Percentiles rank a stretch among this genome's conserved stretches.
Evolutionary conservation across 2,329 filamentous ascomycete species (phyloP).

Genomic region (Teratosphaeria epicoccoides): DNA sequence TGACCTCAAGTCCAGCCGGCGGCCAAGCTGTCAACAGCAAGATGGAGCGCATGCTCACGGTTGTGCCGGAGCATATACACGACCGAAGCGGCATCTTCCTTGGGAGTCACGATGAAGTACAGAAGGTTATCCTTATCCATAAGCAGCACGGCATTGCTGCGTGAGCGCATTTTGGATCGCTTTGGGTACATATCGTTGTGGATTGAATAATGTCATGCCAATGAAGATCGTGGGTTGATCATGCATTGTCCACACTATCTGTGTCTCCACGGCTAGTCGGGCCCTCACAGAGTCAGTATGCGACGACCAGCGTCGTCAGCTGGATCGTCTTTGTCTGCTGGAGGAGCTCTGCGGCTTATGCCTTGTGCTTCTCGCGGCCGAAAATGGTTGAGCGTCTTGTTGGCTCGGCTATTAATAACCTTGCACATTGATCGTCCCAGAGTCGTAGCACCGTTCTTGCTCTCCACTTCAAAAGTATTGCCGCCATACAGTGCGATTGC

Average conservation of each 20-base stretch:
- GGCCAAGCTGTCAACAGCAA: slow-evolving; percentile 85
- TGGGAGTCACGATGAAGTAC: slow-evolving; percentile 86
- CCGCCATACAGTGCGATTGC: no score
- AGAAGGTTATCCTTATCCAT: slow-evolving; percentile 84
- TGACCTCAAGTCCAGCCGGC: slow-evolving; percentile 50
- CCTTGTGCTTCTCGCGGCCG: not conserved
- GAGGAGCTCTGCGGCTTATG: no score
- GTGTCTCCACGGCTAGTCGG: no score
- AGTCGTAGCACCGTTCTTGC: not conserved
- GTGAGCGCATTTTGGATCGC: not conserved
- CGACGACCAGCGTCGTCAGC: no score
- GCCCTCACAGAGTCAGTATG: no score
- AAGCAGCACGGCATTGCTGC: slow-evolving; percentile 40
- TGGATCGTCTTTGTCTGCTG: no score
- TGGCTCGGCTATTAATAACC: not conserved
- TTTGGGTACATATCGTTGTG: slow-evolving; percentile 1
- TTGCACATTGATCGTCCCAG: not conserved
- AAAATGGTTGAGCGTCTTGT: not conserved
- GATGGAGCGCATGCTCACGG: slow-evolving; percentile 81
- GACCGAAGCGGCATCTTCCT: slow-evolving; percentile 93
- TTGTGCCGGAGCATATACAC: slow-evolving; percentile 86
- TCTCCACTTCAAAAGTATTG: no score
- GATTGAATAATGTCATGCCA: no score
- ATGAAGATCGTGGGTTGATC: no score
- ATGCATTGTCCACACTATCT: no score